These are phyloP conservation scores for Crataegus laevigata DNA, from an alignment of 306 rosid species.

Conservation along the genomic window DNA sequence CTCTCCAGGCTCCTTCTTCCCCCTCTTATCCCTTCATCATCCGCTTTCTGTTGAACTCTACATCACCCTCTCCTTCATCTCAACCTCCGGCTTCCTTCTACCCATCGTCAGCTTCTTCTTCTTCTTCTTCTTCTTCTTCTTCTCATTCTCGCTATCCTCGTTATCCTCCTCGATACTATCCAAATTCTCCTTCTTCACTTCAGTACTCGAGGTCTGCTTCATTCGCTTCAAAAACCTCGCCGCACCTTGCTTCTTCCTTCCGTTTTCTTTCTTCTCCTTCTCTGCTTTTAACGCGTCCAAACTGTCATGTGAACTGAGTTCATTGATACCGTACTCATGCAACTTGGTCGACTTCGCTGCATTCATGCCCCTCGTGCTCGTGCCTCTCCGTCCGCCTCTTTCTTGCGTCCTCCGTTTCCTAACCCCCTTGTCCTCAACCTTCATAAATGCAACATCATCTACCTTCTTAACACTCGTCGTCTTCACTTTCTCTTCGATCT, in stretches of 20 bases:
- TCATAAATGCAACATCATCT: neutral
- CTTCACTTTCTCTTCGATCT: slow-evolving; percentile 9
- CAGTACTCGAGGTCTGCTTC: slow-evolving; percentile 23
- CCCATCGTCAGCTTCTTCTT: no score
- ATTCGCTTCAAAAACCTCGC: slow-evolving; percentile 45
- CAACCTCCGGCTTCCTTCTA: neutral
- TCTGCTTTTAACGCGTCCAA: slow-evolving; percentile 14
- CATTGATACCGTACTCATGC: slow-evolving; percentile 30
- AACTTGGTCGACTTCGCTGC: neutral
- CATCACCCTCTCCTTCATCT: slow-evolving; percentile 15
- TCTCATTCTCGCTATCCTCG: neutral
- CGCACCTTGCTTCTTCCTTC: slow-evolving; percentile 35
- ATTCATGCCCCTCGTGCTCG: slow-evolving; percentile 1
- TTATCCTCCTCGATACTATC: slow-evolving; percentile 22
- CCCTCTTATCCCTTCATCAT: slow-evolving; percentile 4
- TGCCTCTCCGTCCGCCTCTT: slow-evolving; percentile 16
- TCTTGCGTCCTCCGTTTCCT: slow-evolving; percentile 23
- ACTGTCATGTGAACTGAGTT: slow-evolving; percentile 32
- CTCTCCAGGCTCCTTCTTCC: slow-evolving; percentile 14
- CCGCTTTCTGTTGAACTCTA: slow-evolving; percentile 4
- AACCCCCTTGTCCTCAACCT: slow-evolving; percentile 21
- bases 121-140: slow-evolving; percentile 5
- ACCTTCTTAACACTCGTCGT: neutral
- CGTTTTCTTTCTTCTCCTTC: slow-evolving; percentile 25
- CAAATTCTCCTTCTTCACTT: neutral